Evolutionary conservation across 176 grass and related monocot species (phyloP).

Genomic region (Elymus sibiricus): DNA sequence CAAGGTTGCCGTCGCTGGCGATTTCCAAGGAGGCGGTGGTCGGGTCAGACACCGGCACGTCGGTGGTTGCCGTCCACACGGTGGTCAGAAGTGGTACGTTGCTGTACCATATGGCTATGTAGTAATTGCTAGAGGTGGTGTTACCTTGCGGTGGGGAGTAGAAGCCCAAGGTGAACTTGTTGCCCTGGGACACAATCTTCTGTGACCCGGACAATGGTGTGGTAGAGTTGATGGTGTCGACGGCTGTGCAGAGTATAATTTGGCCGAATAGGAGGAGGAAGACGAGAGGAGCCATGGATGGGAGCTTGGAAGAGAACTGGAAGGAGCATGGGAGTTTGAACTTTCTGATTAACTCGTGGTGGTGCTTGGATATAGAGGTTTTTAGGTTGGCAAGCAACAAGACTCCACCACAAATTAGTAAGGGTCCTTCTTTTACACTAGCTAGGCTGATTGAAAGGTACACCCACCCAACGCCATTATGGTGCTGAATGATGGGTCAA

Average conservation of each 20-base stretch:
- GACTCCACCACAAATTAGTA: neutral
- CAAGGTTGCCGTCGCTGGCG: too few relatives aligned
- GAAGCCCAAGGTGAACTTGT: too few relatives aligned
- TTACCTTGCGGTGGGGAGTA: too few relatives aligned
- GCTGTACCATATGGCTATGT: too few relatives aligned
- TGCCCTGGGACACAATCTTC: too few relatives aligned
- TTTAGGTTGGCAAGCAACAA: neutral
- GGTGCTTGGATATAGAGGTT: too few relatives aligned
- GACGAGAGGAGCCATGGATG: too few relatives aligned
- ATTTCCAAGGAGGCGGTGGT: too few relatives aligned
- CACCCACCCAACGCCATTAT: neutral
- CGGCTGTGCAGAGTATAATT: conserved; percentile 22
- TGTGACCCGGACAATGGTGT: conserved; percentile 44
- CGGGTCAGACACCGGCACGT: too few relatives aligned
- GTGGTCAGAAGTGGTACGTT: too few relatives aligned
- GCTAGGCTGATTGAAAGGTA: neutral
- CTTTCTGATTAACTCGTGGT: conserved; percentile 9
- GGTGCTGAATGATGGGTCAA: neutral
- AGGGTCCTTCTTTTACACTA: conserved; percentile 1
- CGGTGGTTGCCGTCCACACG: too few relatives aligned
- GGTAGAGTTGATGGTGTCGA: conserved; percentile 57
- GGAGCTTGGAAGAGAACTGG: neutral
- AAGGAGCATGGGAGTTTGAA: neutral
- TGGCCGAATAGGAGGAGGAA: conserved; percentile 33
- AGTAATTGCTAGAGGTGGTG: too few relatives aligned